Percentiles rank a stretch among this genome's conserved stretches.
Evolutionary conservation across 2,329 filamentous ascomycete genomes (phyloP).

Genomic region (Hypoxylon sp.): DNA sequence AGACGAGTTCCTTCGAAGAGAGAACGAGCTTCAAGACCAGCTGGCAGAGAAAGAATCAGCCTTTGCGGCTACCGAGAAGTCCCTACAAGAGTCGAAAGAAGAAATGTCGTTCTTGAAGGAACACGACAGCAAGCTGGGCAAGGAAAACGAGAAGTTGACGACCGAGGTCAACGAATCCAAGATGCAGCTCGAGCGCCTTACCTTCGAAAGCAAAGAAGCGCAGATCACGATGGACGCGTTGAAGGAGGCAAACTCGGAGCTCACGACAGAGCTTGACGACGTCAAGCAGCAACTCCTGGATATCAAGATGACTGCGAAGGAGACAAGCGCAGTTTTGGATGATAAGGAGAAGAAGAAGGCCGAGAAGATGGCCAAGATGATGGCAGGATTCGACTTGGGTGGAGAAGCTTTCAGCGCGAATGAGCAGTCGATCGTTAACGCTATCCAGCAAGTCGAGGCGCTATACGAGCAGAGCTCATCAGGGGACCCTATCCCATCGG

Average conservation of each 20-base stretch:
- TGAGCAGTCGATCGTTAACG: slow-evolving; percentile 81
- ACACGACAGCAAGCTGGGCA: slow-evolving; percentile 80
- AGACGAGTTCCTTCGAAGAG: slow-evolving; percentile 91
- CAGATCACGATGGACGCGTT: slow-evolving; percentile 97
- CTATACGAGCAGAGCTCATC: slow-evolving; percentile 78
- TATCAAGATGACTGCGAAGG: slow-evolving; percentile 95
- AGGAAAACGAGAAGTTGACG: slow-evolving; percentile 88
- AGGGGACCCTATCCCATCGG: slow-evolving; percentile 81
- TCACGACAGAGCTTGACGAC: slow-evolving; percentile 91
- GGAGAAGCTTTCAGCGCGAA: slow-evolving; percentile 94
- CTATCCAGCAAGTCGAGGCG: slow-evolving; percentile 83
- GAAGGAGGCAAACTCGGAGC: slow-evolving; percentile 93
- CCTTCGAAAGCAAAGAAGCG: slow-evolving; percentile 95
- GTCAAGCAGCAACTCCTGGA: slow-evolving; percentile 96
- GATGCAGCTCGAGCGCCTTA: slow-evolving; percentile 95
- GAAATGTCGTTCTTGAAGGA: slow-evolving; percentile 88
- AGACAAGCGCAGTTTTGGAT: slow-evolving; percentile 86
- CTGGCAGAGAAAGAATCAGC: slow-evolving; percentile 90
- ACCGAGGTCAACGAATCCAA: slow-evolving; percentile 90
- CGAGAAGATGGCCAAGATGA: slow-evolving; percentile 99
- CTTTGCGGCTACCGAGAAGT: slow-evolving; percentile 80
- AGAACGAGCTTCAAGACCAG: slow-evolving; percentile 98
- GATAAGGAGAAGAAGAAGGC: slow-evolving; percentile 99
- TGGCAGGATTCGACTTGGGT: slow-evolving; percentile 96
- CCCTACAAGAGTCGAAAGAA: slow-evolving; percentile 81